Percentiles rank a stretch among this genome's conserved stretches.
Evolutionary conservation across 257 asterid species (phyloP).

Genomic region (Lycium ferocissimum): DNA sequence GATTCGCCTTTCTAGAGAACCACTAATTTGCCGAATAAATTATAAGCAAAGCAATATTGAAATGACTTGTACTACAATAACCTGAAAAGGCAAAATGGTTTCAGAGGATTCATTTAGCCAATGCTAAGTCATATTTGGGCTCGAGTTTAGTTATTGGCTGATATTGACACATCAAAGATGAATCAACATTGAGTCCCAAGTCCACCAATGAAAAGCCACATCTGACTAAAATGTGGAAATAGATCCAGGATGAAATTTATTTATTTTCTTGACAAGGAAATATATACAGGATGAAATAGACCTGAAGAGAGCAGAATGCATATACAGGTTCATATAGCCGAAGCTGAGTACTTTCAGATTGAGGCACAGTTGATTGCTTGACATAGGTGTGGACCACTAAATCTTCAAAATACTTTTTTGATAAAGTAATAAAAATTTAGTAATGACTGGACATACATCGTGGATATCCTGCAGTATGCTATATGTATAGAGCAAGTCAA

Average conservation of each 20-base stretch:
- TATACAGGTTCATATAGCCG: conserved; percentile 2
- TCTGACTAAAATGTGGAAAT: background rate
- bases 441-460: background rate
- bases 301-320: background rate
- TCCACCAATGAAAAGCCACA: background rate
- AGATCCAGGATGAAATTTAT: background rate
- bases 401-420: background rate
- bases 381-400: background rate
- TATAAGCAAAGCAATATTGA: background rate
- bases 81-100: background rate
- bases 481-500: background rate
- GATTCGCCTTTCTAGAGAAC: background rate
- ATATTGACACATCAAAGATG: background rate
- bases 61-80: conserved; percentile 19
- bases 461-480: background rate
- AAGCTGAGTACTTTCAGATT: background rate
- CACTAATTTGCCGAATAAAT: background rate
- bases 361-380: conserved; percentile 10
- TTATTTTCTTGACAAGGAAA: background rate
- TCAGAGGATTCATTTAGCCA: conserved; percentile 24
- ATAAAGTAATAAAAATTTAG: background rate
- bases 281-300: background rate
- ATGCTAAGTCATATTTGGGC: background rate
- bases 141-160: background rate
- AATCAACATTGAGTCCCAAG: background rate